These are phyloP conservation scores for Eucalyptus cloeziana DNA, from an alignment of 345 rosid genomes.

Conservation along the genomic window DNA sequence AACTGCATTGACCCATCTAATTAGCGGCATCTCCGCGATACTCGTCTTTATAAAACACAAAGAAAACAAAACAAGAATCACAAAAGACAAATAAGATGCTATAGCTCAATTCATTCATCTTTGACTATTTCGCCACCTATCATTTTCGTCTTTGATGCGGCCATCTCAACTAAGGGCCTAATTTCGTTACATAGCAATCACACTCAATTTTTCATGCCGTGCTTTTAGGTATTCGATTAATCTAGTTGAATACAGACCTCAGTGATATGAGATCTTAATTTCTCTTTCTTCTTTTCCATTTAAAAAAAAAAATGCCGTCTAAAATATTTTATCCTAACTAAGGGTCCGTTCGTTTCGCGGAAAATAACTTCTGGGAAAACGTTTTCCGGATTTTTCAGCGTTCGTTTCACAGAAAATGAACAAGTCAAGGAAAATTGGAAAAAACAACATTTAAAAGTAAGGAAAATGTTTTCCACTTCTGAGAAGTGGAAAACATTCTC, in stretches of 20 bases:
- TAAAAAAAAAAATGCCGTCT: not conserved
- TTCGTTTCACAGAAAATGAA: no score
- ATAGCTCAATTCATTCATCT: not conserved
- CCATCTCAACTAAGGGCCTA: not conserved
- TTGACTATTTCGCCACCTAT: not conserved
- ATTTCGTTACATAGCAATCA: not conserved
- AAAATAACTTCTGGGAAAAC: no score
- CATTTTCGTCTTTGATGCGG: not conserved
- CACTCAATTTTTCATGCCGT: not conserved
- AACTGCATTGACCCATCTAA: not conserved
- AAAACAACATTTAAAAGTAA: no score
- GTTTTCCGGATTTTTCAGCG: no score
- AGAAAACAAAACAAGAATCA: not conserved
- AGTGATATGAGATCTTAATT: not conserved
- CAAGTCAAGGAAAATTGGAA: no score
- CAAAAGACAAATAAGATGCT: not conserved
- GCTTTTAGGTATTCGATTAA: not conserved
- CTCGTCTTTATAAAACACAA: not conserved
- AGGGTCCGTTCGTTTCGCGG: no score
- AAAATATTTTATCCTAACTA: not conserved
- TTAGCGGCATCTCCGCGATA: not conserved
- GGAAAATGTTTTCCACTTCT: no score
- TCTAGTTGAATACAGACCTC: no score
- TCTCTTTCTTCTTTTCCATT: not conserved
- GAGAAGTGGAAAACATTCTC: no score